Percentiles rank a stretch among this genome's conserved stretches.
Conservation (phyloP, 176 grass and related monocot genomes). For the Carex myosuroides region DNA sequence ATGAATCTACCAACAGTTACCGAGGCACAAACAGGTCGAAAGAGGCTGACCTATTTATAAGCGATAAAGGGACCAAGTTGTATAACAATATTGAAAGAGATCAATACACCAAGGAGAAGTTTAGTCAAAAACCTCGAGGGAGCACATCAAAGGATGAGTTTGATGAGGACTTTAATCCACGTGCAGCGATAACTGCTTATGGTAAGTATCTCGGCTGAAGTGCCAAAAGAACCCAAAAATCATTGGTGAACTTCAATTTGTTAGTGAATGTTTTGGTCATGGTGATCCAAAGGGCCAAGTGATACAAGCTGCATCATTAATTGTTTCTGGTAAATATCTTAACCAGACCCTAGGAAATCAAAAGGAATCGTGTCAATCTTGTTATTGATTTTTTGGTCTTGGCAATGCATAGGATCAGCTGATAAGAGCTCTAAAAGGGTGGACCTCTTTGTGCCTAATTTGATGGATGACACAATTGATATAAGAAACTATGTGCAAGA, state of each 20-base stretch:
- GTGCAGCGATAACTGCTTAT: constrained; percentile 26
- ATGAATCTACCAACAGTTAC: constrained; percentile 34
- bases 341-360: background rate
- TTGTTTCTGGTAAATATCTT: background rate
- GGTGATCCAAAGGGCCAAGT: constrained; percentile 6
- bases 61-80: constrained; percentile 15
- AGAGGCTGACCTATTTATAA: constrained; percentile 21
- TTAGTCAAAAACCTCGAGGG: background rate
- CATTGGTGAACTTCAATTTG: background rate
- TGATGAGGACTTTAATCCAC: constrained; percentile 58
- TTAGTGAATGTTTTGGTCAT: background rate
- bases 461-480: constrained; percentile 42
- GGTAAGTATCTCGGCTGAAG: constrained; percentile 22
- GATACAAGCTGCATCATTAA: background rate
- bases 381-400: background rate
- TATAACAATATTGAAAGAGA: constrained; percentile 16
- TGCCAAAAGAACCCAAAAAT: background rate
- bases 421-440: constrained; percentile 30
- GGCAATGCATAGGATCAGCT: constrained; percentile 6
- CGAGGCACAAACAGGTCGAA: constrained; percentile 21
- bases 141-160: constrained; percentile 19
- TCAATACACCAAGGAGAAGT: constrained; percentile 7
- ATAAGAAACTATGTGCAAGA: constrained; percentile 11
- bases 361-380: background rate
- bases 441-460: constrained; percentile 41